Base-by-base conservation (phyloP, 2,329 filamentous ascomycete genomes). In the Sodiomyces alkalinus region DNA sequence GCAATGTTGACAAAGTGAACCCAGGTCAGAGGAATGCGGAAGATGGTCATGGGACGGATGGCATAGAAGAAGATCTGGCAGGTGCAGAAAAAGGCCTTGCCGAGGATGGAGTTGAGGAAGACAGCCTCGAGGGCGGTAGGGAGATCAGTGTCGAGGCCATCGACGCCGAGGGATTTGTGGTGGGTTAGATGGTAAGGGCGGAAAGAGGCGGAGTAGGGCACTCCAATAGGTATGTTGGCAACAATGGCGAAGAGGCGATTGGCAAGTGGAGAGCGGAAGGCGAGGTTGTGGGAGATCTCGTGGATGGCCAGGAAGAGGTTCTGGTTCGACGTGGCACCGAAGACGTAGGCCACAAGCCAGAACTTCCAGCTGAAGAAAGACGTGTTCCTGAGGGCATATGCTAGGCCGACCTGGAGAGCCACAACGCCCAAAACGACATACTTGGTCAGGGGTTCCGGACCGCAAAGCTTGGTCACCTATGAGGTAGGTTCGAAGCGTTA, bases 31-130 rank as follows among this genome's bases (percentile, higher is more conserved):
- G 87, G 82, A 5, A 96, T 68, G 43, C 74, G 71, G 67, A 93
- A 93, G 42, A 98, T 70, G 56, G 86, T 76, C 79, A 96, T 93
- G 35, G 90, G 90, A 11, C 90, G 81, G 28, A 98, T 56, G 44
- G 90, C 90, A 61, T 98, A 98, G 68, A 98, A 98, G 50, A 98
- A 70, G 53, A 98, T 94, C 58, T 98, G 90, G 61, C 94, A 98
- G 41, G 90, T 98, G 60, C 80, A 87, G 68, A 98, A 98, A 64
- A 98, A 98, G 40, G 90, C 78, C 59, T 98, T 98, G 52, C 90
- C 90, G 12, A 87, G 71, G 43, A 98, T 76, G 6, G 85, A 94
- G 62, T 98, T 81, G 44, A 98, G 76, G 51, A 98, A 79, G 48
- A 92, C 58, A 37, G 85, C 87, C 60, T 98, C 90, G 28, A 94